Base-by-base conservation (phyloP, 2,329 filamentous ascomycete genomes). In the Boeremia exigua region DNA sequence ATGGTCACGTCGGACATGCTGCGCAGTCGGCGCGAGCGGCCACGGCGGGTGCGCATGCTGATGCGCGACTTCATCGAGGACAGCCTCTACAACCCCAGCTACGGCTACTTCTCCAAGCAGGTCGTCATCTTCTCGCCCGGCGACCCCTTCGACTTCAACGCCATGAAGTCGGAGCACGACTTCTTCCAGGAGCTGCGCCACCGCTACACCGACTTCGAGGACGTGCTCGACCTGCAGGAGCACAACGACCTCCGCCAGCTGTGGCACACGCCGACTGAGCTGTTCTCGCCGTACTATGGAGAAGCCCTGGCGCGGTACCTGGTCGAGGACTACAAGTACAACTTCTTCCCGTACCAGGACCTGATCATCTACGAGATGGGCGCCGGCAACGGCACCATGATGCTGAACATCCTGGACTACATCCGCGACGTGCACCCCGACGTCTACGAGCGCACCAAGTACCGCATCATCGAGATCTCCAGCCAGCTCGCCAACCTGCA, bases 341-440 rank as follows among this genome's bases (percentile, higher is more conserved):
- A 91, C 39, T 86, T 92, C 52, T 98, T 95, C 74, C 95, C 95
- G 2, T 97, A 98, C 80, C 88, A 97, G 77, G 95, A 99, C 77
- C 85, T 99, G 48, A 91, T 96, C 68, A 96, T 99, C 75, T 99
- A 97, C 83, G 95, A 99, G 76, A 96, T 99, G 90, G 95, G 95
- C 48, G 95, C 95, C 34, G 95, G 95, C 67, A 94, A 96, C 69
- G 95, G 95, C 60, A 99, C 96, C 0, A 85, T 99, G 72, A 99
- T 99, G 95, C 84, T 95, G 72, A 99, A 99, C 76, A 93, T 99
- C 54, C 84, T 99, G 59, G 94, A 99, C 81, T 96, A 96, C 76
- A 96, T 99, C 74, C 90, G 93, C 60, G 88, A 91, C 62, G 84
- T 88, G 39, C 91, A 98, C 68, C 92, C 93, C 0, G 90, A 93